Evolutionary conservation across 306 rosid species (phyloP), one percentile per base, ranked within the genome.

Genomic region (Trifolium pratense): DNA sequence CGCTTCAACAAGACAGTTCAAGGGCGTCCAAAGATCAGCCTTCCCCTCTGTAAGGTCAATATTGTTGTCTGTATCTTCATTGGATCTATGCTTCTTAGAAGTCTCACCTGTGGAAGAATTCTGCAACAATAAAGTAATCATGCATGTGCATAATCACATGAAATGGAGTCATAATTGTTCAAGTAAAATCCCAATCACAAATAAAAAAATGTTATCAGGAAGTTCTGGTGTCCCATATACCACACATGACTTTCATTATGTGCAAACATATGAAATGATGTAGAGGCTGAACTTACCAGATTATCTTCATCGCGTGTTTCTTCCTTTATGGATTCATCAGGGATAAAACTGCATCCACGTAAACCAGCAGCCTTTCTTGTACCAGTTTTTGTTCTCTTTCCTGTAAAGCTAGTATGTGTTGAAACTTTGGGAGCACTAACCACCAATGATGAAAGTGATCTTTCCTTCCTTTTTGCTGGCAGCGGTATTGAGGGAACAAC

Each of bases 1-100:
- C 53, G 92, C 97, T 84, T 94, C 99, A 55, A 94, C 96, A 37
- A 94, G 97, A 82, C 99, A 94, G 86, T 89, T 89, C 84, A 94
- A 89, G 9, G 99, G 99, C 13, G 95, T 94, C 99, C 99, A 94
- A 66, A 94, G 88, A 85, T 94, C 99, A 42, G 75, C 88, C 84
- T 94, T 94, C 46, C 96, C 97, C 72, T 94, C 97, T 53, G 43
- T 66, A 63, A 74, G 75, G 68, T 86, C 93, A 32, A 71, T 79
- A 57, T 76, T 73, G 66, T 79, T 77, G 64, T 85, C 82, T 12
- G 32, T 45, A 53, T 82, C 86, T 78, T 73, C 84, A 48, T 63
- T 77, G 68, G 66, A 77, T 77, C 62, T 84, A 70, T 66, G 81
- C 81, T 81, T 86, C 75, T 86, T 82, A 67, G 95, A 91, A 78